Conservation (phyloP, 176 grass and related monocot species). For the Typha latifolia region DNA sequence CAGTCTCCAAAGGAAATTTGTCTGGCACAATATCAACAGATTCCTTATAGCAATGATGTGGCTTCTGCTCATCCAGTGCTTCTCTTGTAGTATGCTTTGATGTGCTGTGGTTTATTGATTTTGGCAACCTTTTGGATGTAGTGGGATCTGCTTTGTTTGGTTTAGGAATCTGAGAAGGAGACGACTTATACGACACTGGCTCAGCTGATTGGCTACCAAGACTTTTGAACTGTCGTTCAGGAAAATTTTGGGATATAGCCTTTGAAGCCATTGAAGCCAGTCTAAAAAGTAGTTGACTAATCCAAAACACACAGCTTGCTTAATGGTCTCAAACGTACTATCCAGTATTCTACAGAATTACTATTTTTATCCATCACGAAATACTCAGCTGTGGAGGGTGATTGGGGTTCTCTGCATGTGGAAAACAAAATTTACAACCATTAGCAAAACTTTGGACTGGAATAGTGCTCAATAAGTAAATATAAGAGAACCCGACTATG, state of each 20-base stretch:
- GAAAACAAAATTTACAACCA: too few species aligned
- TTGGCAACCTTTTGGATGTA: not conserved
- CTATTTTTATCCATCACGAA: too few species aligned
- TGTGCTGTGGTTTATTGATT: conserved; percentile 1
- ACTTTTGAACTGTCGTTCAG: conserved; percentile 11
- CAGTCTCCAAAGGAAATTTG: conserved; percentile 14
- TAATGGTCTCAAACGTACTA: not conserved
- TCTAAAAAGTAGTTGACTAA: not conserved
- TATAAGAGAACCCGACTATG: too few species aligned
- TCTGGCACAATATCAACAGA: conserved; percentile 27
- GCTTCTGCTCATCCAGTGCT: conserved; percentile 17
- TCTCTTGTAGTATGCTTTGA: conserved; percentile 7
- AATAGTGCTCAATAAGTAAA: too few species aligned
- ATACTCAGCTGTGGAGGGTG: too few species aligned
- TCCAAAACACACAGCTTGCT: not conserved
- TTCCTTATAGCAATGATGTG: conserved; percentile 21
- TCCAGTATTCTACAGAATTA: too few species aligned
- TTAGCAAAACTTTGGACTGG: too few species aligned
- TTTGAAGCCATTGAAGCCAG: conserved; percentile 14
- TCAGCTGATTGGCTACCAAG: not conserved
- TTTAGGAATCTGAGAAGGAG: not conserved
- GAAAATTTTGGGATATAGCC: conserved; percentile 14
- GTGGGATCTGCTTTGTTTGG: conserved; percentile 9
- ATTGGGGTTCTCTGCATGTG: too few species aligned
- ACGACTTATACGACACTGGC: not conserved